Evolutionary conservation across 352 stramenopile genomes (phyloP).

Genomic region (Albugo candida): DNA sequence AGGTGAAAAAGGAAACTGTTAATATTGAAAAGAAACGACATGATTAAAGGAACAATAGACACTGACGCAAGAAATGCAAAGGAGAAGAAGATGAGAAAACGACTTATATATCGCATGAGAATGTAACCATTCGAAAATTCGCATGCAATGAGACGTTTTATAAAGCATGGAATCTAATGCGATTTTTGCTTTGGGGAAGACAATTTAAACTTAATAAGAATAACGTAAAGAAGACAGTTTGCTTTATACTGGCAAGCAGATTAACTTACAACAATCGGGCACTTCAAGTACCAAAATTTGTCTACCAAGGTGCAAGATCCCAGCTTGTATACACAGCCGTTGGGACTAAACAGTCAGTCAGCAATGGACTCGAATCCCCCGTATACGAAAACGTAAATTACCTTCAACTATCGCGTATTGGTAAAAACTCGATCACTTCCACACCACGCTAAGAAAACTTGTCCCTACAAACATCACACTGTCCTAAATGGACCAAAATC

Average conservation of each 20-base stretch:
- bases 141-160: conserved; percentile 60
- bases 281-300: conserved; percentile 33
- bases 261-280: conserved; percentile 5
- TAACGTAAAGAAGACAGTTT: conserved; percentile 34
- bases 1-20: no score
- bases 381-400: conserved; percentile 59
- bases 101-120: not conserved
- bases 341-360: conserved; percentile 62
- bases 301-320: conserved; percentile 66
- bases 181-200: conserved; percentile 32
- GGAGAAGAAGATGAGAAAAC: no score
- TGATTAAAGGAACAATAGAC: no score
- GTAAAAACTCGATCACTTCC: conserved; percentile 11
- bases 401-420: conserved; percentile 26
- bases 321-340: conserved; percentile 25
- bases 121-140: conserved; percentile 19
- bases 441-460: conserved; percentile 18
- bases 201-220: conserved; percentile 21
- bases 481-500: not conserved
- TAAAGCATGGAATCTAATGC: conserved; percentile 43
- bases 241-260: conserved; percentile 49
- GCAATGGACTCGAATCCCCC: conserved; percentile 38
- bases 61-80: no score
- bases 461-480: conserved; percentile 16
- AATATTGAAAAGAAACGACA: no score